A percentile compares a stretch with the other conserved stretches of the same genome.
Conservation (phyloP, 2,329 filamentous ascomycete species). For the Byssoonygena ceratinophila region DNA sequence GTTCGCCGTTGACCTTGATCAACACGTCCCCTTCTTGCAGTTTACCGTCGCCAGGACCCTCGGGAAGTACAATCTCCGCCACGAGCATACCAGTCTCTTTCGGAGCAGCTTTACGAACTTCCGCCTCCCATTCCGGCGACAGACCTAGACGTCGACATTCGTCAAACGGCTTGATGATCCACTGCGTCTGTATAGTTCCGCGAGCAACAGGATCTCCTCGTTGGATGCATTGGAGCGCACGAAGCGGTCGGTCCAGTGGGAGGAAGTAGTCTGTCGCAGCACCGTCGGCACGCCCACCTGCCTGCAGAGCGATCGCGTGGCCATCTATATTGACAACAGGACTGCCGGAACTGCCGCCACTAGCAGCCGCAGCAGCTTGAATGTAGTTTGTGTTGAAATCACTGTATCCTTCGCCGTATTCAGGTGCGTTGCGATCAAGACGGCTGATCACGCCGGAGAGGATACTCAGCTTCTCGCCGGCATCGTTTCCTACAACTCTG, state of each 20-base stretch:
- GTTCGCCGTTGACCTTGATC: conserved; percentile 82
- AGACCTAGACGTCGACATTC: conserved; percentile 86
- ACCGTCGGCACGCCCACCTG: conserved; percentile 84
- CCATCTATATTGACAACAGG: conserved; percentile 95
- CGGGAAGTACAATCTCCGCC: conserved; percentile 84
- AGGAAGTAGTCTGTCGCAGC: conserved; percentile 97
- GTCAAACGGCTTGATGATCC: conserved; percentile 92
- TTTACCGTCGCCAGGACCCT: conserved; percentile 76
- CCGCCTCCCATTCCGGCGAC: conserved; percentile 73
- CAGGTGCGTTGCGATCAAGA: conserved; percentile 88
- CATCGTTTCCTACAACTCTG: conserved; percentile 94
- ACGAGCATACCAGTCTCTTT: conserved; percentile 95
- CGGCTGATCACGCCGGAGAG: conserved; percentile 94
- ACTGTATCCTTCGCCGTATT: conserved; percentile 95
- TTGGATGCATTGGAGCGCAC: conserved; percentile 78
- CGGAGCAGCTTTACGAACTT: conserved; percentile 71
- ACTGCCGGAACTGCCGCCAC: conserved; percentile 94
- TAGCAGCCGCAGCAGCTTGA: conserved; percentile 91
- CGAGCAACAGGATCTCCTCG: conserved; percentile 64
- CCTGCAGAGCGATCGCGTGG: conserved; percentile 81
- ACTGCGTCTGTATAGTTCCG: conserved; percentile 96
- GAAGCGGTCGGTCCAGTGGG: conserved; percentile 77
- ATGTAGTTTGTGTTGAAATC: conserved; percentile 98
- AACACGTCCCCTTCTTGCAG: conserved; percentile 91
- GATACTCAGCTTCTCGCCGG: conserved; percentile 96